Conservation (phyloP, 257 asterid species). For the Plectranthus barbatus region DNA sequence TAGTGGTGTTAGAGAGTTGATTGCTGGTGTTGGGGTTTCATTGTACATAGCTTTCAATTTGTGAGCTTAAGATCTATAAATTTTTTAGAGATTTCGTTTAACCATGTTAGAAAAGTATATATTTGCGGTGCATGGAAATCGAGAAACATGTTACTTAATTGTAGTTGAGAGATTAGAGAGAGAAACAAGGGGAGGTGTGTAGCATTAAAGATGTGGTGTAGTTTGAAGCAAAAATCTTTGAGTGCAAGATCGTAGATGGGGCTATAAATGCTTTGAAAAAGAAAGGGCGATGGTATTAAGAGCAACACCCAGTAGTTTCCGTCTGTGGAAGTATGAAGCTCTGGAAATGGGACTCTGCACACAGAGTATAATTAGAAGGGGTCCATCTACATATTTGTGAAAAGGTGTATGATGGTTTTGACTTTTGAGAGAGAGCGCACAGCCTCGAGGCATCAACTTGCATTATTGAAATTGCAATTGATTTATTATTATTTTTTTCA, state of each 20-base stretch:
- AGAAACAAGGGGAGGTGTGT: background rate
- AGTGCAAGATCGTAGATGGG: background rate
- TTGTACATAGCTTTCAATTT: slow-evolving; percentile 14
- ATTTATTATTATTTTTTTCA: no score
- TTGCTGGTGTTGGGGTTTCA: slow-evolving; percentile 14
- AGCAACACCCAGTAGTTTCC: slow-evolving; percentile 4
- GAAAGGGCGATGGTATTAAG: slow-evolving; percentile 1
- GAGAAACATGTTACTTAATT: background rate
- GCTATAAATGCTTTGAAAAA: slow-evolving; percentile 17
- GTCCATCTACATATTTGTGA: background rate
- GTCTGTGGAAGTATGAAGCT: slow-evolving; percentile 2
- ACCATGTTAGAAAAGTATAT: background rate
- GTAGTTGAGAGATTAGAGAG: background rate
- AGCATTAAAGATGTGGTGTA: background rate
- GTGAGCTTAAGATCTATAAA: background rate
- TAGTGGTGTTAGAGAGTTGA: slow-evolving; percentile 18
- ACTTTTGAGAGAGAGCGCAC: no score
- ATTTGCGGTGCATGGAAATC: no score
- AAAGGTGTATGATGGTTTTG: background rate
- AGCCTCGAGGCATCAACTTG: no score
- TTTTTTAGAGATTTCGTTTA: background rate
- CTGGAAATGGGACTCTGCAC: background rate
- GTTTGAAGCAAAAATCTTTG: background rate
- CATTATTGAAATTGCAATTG: no score
- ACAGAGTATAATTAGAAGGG: background rate